Percentiles rank a stretch among this genome's conserved stretches.
phyloP scores from a whole-genome alignment of 352 stramenopile genomes.

The Globisporangium barbulae region DNA sequence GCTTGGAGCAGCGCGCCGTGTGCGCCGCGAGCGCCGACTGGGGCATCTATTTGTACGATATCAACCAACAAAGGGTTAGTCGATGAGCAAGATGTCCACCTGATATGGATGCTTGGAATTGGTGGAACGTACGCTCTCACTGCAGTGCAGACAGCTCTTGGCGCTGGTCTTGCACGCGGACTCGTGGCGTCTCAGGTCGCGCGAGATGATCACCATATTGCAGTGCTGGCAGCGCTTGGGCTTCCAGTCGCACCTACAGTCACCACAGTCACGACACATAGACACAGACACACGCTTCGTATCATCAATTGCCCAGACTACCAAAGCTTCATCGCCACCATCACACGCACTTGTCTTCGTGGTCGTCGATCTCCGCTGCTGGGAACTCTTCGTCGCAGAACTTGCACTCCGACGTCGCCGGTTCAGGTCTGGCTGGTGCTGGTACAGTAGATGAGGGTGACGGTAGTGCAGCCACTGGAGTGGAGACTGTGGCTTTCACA shows the following conservation, averaged over 20 bases:
- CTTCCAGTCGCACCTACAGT: constrained; percentile 67
- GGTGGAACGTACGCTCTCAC: constrained; percentile 39
- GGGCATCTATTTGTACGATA: constrained; percentile 34
- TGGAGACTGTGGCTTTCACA: neutral
- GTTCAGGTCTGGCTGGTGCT: neutral
- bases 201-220: constrained; percentile 80
- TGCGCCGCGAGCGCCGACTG: constrained; percentile 43
- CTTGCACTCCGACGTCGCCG: constrained; percentile 46
- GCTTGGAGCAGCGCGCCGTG: constrained; percentile 60
- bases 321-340: neutral
- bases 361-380: constrained; percentile 41
- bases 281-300: too few species aligned
- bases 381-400: constrained; percentile 79
- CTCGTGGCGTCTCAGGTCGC: constrained; percentile 62
- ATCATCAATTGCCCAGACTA: neutral
- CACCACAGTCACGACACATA: neutral
- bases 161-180: constrained; percentile 58
- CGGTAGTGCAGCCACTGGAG: constrained; percentile 2
- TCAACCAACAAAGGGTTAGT: neutral
- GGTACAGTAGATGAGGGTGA: neutral
- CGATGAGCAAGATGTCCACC: neutral
- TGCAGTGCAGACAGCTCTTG: constrained; percentile 66
- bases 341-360: constrained; percentile 50
- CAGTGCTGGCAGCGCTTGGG: constrained; percentile 75
- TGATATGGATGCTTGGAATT: neutral